Evolutionary conservation across 257 asterid species (phyloP).

Genomic region (Solanum chiquidenum): DNA sequence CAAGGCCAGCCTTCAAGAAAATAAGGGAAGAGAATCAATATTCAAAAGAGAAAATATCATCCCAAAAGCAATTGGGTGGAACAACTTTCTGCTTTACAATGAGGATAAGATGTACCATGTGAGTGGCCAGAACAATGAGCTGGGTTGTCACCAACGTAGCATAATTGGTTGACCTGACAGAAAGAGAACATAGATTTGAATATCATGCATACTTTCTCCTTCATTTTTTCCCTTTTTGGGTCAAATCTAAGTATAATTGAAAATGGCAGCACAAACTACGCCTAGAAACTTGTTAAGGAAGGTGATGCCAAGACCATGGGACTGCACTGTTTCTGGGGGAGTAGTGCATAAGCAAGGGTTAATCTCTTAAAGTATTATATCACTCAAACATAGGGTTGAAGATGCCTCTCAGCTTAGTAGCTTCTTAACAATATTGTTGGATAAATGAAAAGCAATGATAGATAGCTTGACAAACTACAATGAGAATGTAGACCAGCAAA

Average conservation of each 20-base stretch:
- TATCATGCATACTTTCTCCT: neutral
- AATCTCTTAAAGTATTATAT: neutral
- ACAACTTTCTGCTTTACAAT: neutral
- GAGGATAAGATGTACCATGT: conserved; percentile 51
- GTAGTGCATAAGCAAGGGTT: neutral
- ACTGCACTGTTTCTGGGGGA: neutral
- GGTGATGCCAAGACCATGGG: neutral
- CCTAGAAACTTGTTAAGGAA: neutral
- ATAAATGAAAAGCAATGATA: neutral
- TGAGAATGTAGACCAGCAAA: neutral
- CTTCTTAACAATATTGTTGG: neutral
- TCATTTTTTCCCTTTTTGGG: neutral
- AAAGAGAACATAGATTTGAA: conserved; percentile 9
- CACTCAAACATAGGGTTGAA: neutral
- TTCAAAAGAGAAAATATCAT: neutral
- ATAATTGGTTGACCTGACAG: conserved; percentile 83
- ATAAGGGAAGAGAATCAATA: conserved; percentile 20
- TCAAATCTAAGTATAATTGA: neutral
- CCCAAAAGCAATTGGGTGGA: neutral
- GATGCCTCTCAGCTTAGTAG: neutral
- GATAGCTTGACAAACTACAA: neutral
- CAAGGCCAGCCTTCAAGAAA: conserved; percentile 70
- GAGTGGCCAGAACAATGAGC: conserved; percentile 73
- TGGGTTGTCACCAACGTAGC: conserved; percentile 82
- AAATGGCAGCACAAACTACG: neutral